Conservation (phyloP, 495 filamentous ascomycete species). For the Penicillium flavigenum region DNA sequence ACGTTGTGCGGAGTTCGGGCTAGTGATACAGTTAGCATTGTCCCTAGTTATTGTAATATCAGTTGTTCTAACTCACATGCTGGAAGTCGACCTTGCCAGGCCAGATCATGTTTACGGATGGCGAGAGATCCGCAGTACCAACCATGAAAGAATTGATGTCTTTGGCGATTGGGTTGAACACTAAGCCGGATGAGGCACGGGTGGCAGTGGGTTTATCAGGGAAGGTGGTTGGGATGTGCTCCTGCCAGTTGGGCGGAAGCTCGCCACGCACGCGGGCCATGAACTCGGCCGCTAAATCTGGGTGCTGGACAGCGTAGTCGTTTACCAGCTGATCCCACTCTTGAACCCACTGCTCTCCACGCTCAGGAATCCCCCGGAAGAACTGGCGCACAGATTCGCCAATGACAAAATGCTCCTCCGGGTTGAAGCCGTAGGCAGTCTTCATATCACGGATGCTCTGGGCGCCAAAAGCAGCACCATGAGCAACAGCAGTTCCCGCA, state of each 20-base stretch:
- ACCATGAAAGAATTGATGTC: slow-evolving; percentile 54
- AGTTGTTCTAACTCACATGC: slow-evolving; percentile 33
- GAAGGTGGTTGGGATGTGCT: slow-evolving; percentile 45
- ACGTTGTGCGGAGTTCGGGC: slow-evolving; percentile 44
- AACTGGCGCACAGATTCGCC: slow-evolving; percentile 47
- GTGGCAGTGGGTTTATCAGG: slow-evolving; percentile 50
- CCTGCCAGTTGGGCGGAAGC: slow-evolving; percentile 43
- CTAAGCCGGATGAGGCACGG: slow-evolving; percentile 48
- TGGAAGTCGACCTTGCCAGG: slow-evolving; percentile 56
- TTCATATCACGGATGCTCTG: slow-evolving; percentile 51
- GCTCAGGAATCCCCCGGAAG: slow-evolving; percentile 42
- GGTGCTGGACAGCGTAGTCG: slow-evolving; percentile 42
- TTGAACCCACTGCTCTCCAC: slow-evolving; percentile 40
- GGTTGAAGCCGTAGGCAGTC: slow-evolving; percentile 44
- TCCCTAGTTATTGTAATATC: neutral
- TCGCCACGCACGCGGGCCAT: slow-evolving; percentile 46
- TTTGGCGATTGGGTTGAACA: slow-evolving; percentile 51
- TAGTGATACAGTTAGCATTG: slow-evolving; percentile 12
- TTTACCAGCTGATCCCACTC: slow-evolving; percentile 48
- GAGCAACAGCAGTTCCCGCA: slow-evolving; percentile 49
- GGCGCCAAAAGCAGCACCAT: slow-evolving; percentile 51
- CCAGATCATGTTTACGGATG: slow-evolving; percentile 58
- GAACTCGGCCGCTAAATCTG: slow-evolving; percentile 50
- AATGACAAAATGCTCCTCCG: slow-evolving; percentile 48
- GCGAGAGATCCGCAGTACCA: slow-evolving; percentile 58